phyloP scores from a whole-genome alignment of 108 stramenopile genomes.

The Nitzschia sp. region DNA sequence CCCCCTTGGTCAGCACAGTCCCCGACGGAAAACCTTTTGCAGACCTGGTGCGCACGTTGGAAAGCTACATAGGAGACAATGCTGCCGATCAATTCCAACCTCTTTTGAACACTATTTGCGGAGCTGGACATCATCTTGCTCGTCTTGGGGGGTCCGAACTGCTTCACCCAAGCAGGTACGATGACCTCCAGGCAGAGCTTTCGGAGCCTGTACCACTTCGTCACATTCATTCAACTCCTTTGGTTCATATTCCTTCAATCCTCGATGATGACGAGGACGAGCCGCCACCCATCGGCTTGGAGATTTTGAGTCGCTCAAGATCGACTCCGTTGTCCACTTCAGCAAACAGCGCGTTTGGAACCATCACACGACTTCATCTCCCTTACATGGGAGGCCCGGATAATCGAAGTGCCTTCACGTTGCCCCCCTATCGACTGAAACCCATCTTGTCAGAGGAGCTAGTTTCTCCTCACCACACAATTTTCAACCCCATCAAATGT shows the following conservation, averaged over 20 bases:
- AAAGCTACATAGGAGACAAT: slow-evolving; percentile 22
- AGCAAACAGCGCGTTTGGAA: slow-evolving; percentile 38
- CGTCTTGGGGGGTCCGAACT: neutral
- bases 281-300: slow-evolving; percentile 30
- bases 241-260: slow-evolving; percentile 26
- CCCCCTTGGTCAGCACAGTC: slow-evolving; percentile 9
- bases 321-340: slow-evolving; percentile 38
- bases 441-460: slow-evolving; percentile 8
- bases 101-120: slow-evolving; percentile 17
- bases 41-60: slow-evolving; percentile 13
- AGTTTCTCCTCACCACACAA: slow-evolving; percentile 6
- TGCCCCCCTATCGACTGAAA: slow-evolving; percentile 19
- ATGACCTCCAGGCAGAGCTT: neutral
- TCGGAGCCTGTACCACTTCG: slow-evolving; percentile 34
- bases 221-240: slow-evolving; percentile 36
- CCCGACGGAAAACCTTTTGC: slow-evolving; percentile 17
- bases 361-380: slow-evolving; percentile 22
- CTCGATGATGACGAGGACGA: slow-evolving; percentile 26
- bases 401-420: slow-evolving; percentile 31
- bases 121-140: slow-evolving; percentile 19
- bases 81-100: slow-evolving; percentile 25
- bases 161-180: neutral
- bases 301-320: slow-evolving; percentile 34
- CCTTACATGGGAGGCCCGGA: slow-evolving; percentile 3
- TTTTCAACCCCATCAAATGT: slow-evolving; percentile 34